Percentiles rank a stretch among this genome's conserved stretches.
phyloP scores from a whole-genome alignment of 2,329 filamentous ascomycete genomes.

The Calonectria crousiana region DNA sequence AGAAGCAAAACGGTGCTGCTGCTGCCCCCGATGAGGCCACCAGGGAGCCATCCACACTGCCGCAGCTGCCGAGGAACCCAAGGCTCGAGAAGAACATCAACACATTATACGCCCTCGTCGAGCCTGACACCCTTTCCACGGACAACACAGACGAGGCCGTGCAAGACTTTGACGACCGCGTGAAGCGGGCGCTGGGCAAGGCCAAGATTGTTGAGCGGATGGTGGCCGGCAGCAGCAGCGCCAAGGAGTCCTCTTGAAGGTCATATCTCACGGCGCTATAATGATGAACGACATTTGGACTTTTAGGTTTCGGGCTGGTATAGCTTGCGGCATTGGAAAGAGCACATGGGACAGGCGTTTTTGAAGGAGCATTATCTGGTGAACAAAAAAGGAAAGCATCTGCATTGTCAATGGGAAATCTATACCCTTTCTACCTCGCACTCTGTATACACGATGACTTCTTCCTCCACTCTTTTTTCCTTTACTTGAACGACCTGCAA shows the following conservation, averaged over 20 bases:
- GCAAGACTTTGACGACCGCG: constrained; percentile 88
- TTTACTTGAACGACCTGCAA: constrained; percentile 71
- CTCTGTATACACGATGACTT: constrained; percentile 46
- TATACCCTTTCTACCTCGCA: constrained; percentile 44
- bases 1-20: constrained; percentile 27
- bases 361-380: constrained; percentile 15
- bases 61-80: constrained; percentile 66
- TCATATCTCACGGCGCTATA: constrained; percentile 5
- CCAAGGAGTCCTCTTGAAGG: constrained; percentile 32
- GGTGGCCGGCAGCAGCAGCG: constrained; percentile 48
- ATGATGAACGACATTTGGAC: constrained; percentile 14
- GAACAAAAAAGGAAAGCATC: constrained; percentile 37
- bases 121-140: constrained; percentile 81
- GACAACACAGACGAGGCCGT: constrained; percentile 91
- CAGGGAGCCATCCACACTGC: constrained; percentile 43
- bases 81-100: constrained; percentile 83
- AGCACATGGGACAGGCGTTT: constrained; percentile 12
- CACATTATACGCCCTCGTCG: constrained; percentile 80
- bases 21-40: not conserved
- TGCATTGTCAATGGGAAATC: constrained; percentile 47
- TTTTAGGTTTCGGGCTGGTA: constrained; percentile 21
- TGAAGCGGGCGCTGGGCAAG: constrained; percentile 87
- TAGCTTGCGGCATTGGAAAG: constrained; percentile 16
- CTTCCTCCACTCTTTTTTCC: constrained; percentile 32
- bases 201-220: constrained; percentile 86